Base-by-base conservation (phyloP, 2,329 filamentous ascomycete species). In the Cladophialophora yegresii region DNA sequence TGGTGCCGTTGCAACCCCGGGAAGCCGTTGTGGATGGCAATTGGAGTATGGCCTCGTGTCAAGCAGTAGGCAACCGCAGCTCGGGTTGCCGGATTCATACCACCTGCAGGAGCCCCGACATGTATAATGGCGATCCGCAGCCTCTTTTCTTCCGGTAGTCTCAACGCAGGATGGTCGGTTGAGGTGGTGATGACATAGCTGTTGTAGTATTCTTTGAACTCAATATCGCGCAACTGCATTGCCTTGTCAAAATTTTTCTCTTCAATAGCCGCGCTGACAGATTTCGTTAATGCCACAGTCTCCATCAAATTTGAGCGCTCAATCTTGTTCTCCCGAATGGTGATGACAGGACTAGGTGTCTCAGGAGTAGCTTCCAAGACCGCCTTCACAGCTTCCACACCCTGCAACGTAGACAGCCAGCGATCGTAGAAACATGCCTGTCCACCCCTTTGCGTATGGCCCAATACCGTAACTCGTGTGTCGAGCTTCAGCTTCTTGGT, bases 281-380 rank as follows among this genome's bases (percentile, higher is more conserved):
- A 85, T 76, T 97, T 89, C 30, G 95, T 99, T 73, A 92, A 86
- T 54, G 85, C 81, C 10, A 99, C 95, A 1, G 95, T 93, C 74
- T 96, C 86, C 81, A 98, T 90, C 28, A 99, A 82, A 22, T 92
- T 89, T 72, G 93, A 92, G 61, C 93, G 87, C 69, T 92, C 88
- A 75, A 99, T 98, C 81, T 99, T 96, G 84, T 98, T 98, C 82
- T 99, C 95, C 69, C 89, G 93, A 71, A 99, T 93, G 71, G 92
- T 93, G 75, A 99, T 98, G 74, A 99, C 93, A 63, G 92, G 93
- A 55, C 92, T 96, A 61, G 92, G 91, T 0, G 91, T 93, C 50
- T 95, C 89, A 9, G 95, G 92, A 0, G 88, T 96, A 56, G 92
- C 91, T 70, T 96, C 91, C 30, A 97, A 83, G 20, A 97, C 91